Conservation (phyloP, 2,329 filamentous ascomycete genomes). For the Madurella fahalii region DNA sequence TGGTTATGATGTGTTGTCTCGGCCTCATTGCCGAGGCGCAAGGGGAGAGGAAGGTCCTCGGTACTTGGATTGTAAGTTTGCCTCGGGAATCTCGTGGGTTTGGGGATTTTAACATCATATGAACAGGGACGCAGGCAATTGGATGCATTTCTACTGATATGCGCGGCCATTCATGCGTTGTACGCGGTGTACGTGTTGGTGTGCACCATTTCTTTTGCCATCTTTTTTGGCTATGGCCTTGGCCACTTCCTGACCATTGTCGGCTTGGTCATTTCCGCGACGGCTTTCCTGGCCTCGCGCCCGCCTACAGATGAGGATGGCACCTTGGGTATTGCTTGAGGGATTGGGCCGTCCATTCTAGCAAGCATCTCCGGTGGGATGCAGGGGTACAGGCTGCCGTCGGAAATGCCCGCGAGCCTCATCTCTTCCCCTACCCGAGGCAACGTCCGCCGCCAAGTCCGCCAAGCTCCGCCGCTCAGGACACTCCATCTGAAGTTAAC, state of each 20-base stretch:
- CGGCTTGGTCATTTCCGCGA: neutral
- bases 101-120: neutral
- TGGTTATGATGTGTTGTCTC: neutral
- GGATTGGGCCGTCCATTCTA: neutral
- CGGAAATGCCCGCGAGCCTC: too few species aligned
- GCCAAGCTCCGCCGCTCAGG: too few species aligned
- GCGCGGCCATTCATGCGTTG: constrained; percentile 1
- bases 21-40: neutral
- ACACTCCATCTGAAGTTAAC: too few species aligned
- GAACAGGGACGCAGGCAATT: neutral
- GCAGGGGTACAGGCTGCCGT: too few species aligned
- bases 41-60: neutral
- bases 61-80: neutral
- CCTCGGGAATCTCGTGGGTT: too few species aligned
- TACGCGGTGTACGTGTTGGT: neutral
- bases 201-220: neutral
- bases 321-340: neutral
- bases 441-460: too few species aligned
- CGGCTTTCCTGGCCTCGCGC: neutral
- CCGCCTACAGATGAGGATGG: neutral
- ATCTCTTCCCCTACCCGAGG: too few species aligned
- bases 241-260: neutral
- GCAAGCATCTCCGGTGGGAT: too few species aligned
- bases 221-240: constrained; percentile 1
- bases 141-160: neutral